Percentiles rank a stretch among this genome's conserved stretches.
phyloP scores from a whole-genome alignment of 805 yeast species.

The Tetrapisispora namnaoensis region DNA sequence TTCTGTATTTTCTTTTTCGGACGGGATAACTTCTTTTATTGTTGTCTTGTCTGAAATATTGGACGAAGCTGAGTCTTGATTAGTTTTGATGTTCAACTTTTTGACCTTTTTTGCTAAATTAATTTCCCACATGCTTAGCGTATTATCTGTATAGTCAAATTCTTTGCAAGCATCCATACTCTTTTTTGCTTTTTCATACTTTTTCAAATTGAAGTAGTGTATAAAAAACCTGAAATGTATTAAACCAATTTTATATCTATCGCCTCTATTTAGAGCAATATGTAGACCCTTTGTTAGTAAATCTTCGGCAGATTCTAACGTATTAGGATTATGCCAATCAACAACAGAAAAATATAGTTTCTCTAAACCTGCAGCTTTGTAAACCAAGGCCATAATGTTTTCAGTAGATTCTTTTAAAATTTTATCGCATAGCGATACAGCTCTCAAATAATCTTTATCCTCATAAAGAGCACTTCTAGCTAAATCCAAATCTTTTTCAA shows the following conservation, averaged over 20 bases:
- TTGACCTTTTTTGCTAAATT: slow-evolving; percentile 13
- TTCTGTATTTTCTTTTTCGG: neutral
- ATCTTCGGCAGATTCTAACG: slow-evolving; percentile 35
- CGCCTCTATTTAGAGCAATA: slow-evolving; percentile 39
- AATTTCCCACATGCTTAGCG: slow-evolving; percentile 38
- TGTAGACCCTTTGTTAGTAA: slow-evolving; percentile 32
- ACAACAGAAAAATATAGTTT: slow-evolving; percentile 31
- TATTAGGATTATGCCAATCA: slow-evolving; percentile 34
- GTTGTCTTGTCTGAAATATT: neutral
- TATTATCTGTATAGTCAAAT: slow-evolving; percentile 36
- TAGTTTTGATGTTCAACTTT: slow-evolving; percentile 2
- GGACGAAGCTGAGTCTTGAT: too few relatives aligned
- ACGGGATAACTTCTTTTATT: neutral
- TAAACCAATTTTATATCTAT: slow-evolving; percentile 36
- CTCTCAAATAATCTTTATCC: slow-evolving; percentile 36
- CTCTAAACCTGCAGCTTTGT: slow-evolving; percentile 42
- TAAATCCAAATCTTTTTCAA: slow-evolving; percentile 32
- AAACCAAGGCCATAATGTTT: slow-evolving; percentile 39
- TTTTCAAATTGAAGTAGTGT: slow-evolving; percentile 36
- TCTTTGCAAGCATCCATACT: slow-evolving; percentile 36
- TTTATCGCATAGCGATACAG: slow-evolving; percentile 32
- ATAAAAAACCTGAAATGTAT: slow-evolving; percentile 43
- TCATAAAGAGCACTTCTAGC: slow-evolving; percentile 38
- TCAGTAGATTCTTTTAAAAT: slow-evolving; percentile 36
- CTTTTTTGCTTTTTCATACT: slow-evolving; percentile 33